Evolutionary conservation across 202 grass and related monocot species (phyloP).

Genomic region (Schoenoplectus tabernaemontani): DNA sequence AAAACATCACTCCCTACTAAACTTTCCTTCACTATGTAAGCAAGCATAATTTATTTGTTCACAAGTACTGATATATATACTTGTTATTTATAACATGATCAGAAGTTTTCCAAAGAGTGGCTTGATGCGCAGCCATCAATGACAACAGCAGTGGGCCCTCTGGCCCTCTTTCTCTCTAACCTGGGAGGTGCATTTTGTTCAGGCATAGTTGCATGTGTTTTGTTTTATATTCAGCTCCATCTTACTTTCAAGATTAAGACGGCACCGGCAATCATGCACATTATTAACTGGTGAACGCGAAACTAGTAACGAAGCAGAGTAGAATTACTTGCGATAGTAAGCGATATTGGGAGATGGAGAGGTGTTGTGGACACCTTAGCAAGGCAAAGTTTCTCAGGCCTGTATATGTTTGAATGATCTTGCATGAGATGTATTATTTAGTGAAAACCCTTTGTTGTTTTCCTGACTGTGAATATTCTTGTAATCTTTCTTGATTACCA

Average conservation of each 20-base stretch:
- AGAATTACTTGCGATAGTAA: slow-evolving; percentile 41
- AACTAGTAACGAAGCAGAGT: slow-evolving; percentile 36
- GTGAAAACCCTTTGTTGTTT: slow-evolving; percentile 20
- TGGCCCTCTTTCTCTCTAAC: slow-evolving; percentile 21
- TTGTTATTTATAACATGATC: slow-evolving; percentile 19
- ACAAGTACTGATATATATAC: neutral
- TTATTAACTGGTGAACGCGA: slow-evolving; percentile 47
- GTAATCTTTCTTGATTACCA: slow-evolving; percentile 26
- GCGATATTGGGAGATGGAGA: slow-evolving; percentile 27
- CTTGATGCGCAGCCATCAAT: slow-evolving; percentile 55
- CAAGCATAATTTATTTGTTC: neutral
- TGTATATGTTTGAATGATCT: slow-evolving; percentile 12
- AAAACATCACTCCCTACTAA: neutral
- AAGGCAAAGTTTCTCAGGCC: slow-evolving; percentile 4
- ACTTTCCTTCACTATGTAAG: slow-evolving; percentile 17
- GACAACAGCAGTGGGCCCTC: slow-evolving; percentile 35
- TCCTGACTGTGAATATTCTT: slow-evolving; percentile 29
- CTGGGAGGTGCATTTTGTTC: slow-evolving; percentile 25
- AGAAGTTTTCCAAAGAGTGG: slow-evolving; percentile 47
- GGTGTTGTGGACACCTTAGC: slow-evolving; percentile 3
- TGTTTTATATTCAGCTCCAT: slow-evolving; percentile 28
- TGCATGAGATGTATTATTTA: slow-evolving; percentile 13
- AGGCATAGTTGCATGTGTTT: slow-evolving; percentile 37
- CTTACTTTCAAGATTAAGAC: slow-evolving; percentile 58
- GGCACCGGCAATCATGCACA: slow-evolving; percentile 53